Evolutionary conservation across 2,329 filamentous ascomycete genomes (phyloP).

Genomic region (Fusarium irregulare): DNA sequence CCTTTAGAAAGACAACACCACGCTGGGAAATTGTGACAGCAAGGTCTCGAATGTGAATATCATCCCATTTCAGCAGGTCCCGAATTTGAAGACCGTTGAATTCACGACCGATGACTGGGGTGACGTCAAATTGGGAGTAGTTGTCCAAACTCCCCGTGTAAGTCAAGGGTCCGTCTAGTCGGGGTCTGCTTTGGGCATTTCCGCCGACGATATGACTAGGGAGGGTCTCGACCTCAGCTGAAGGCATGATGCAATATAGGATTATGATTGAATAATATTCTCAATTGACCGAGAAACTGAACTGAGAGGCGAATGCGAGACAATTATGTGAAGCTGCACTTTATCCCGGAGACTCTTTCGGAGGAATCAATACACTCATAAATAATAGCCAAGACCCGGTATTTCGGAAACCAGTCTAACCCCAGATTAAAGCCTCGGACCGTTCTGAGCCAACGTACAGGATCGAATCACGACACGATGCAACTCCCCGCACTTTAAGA

Average conservation of each 20-base stretch:
- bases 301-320: neutral
- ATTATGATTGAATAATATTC: constrained; percentile 9
- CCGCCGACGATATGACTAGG: constrained; percentile 49
- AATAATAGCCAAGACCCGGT: constrained; percentile 15
- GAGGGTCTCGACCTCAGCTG: constrained; percentile 42
- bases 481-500: constrained; percentile 39
- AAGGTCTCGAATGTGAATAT: constrained; percentile 64
- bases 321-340: constrained; percentile 30
- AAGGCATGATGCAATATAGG: constrained; percentile 50
- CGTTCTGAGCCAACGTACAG: constrained; percentile 30
- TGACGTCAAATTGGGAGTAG: constrained; percentile 55
- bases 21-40: constrained; percentile 61
- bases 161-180: constrained; percentile 51
- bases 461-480: constrained; percentile 45
- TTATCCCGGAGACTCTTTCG: constrained; percentile 32
- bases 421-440: constrained; percentile 25
- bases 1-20: constrained; percentile 53
- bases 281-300: constrained; percentile 10
- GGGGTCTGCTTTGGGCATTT: constrained; percentile 46
- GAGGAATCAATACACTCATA: constrained; percentile 6
- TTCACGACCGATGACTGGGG: constrained; percentile 63
- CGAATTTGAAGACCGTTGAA: constrained; percentile 54
- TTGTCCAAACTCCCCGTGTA: constrained; percentile 56
- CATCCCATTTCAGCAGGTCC: constrained; percentile 52
- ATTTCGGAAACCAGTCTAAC: constrained; percentile 25